Evolutionary conservation across 805 yeast species (phyloP).

Genomic region (Kodamaea neixiangensis): DNA sequence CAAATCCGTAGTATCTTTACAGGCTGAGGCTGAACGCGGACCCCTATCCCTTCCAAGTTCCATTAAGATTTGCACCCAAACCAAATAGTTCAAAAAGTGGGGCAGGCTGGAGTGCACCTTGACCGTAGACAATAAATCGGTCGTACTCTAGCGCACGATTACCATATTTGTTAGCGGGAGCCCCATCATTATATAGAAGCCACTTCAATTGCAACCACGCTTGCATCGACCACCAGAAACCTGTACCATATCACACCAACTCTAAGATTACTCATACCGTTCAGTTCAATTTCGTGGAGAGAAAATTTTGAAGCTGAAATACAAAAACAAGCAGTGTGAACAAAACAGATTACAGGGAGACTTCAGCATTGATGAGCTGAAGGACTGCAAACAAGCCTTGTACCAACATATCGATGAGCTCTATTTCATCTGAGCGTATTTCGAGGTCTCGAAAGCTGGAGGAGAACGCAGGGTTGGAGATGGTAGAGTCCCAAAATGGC

Average conservation of each 20-base stretch:
- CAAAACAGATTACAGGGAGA: not conserved
- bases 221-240: too few relatives aligned
- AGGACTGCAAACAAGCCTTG: not conserved
- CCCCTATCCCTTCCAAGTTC: not conserved
- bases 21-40: too few relatives aligned
- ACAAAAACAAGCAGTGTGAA: not conserved
- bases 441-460: constrained; percentile 1
- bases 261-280: not conserved
- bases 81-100: not conserved
- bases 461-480: not conserved
- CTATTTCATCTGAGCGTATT: not conserved
- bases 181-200: too few relatives aligned
- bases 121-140: not conserved
- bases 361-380: not conserved
- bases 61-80: not conserved
- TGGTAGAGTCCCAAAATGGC: not conserved
- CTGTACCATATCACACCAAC: not conserved
- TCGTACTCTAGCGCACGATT: not conserved
- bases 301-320: not conserved
- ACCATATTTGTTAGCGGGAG: not conserved
- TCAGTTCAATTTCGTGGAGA: not conserved
- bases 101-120: not conserved
- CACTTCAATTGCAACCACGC: too few relatives aligned
- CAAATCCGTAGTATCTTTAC: too few relatives aligned
- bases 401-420: not conserved